phyloP scores from a whole-genome alignment of 116 monocot genomes.

The Posidonia oceanica region DNA sequence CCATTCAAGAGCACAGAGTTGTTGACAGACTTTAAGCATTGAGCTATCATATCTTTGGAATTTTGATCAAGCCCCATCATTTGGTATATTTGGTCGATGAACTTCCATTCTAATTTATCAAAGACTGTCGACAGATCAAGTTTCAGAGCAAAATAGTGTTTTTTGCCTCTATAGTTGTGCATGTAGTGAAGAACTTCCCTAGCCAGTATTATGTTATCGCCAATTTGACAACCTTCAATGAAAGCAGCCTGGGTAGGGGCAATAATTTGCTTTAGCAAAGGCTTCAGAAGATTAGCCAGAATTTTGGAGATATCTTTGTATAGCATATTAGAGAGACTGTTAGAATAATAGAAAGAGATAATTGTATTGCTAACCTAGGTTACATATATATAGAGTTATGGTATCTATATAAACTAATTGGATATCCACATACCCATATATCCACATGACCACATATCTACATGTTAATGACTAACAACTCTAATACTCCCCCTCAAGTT shows the following conservation, averaged over 20 bases:
- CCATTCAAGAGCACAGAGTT: neutral
- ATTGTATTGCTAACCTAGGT: too few relatives aligned
- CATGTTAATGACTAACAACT: too few relatives aligned
- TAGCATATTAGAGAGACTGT: neutral
- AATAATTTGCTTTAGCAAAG: neutral
- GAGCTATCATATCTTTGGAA: neutral
- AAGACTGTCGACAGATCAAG: neutral
- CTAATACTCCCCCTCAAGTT: too few relatives aligned
- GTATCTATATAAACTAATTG: too few relatives aligned
- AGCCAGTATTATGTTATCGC: neutral
- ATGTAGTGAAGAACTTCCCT: neutral
- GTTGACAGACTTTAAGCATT: neutral
- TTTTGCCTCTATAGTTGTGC: neutral
- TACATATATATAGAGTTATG: too few relatives aligned
- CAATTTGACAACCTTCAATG: too few relatives aligned
- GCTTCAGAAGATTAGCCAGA: neutral
- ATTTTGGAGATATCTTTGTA: neutral
- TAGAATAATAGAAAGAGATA: neutral
- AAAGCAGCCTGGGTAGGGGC: too few relatives aligned
- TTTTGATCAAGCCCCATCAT: neutral
- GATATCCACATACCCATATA: too few relatives aligned
- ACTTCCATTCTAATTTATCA: neutral
- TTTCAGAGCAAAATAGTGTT: too few relatives aligned
- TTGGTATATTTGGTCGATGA: neutral
- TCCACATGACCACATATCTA: too few relatives aligned